phyloP scores from a whole-genome alignment of 73 alveolate genomes.

The Tetrahymena malaccensis region DNA sequence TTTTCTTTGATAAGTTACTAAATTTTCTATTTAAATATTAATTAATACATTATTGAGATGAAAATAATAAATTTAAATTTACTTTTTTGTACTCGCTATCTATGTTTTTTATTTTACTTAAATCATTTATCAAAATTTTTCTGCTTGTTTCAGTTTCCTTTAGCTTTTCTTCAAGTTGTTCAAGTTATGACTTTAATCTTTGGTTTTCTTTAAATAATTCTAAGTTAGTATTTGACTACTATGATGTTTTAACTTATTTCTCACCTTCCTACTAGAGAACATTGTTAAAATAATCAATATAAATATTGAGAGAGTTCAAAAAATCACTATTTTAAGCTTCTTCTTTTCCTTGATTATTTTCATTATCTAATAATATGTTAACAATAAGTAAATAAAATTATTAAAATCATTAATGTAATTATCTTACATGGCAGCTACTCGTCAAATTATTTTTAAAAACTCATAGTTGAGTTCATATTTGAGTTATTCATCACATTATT shows the following conservation, averaged over 20 bases:
- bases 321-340: background rate
- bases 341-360: background rate
- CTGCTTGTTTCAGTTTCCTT: background rate
- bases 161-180: background rate
- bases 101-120: background rate
- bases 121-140: background rate
- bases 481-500: background rate
- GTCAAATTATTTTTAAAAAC: background rate
- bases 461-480: background rate
- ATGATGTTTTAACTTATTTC: background rate
- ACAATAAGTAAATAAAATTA: background rate
- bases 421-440: background rate
- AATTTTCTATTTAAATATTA: background rate
- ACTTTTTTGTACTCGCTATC: background rate
- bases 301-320: background rate
- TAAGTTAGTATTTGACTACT: background rate
- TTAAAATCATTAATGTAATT: background rate
- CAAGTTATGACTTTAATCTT: background rate
- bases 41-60: background rate
- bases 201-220: background rate
- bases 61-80: background rate
- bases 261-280: background rate
- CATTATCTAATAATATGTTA: background rate
- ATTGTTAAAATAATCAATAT: background rate
- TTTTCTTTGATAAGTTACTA: background rate